These are phyloP conservation scores for Leccinum ambiguum DNA, from an alignment of 1,284 basidiomycete genomes.

Conservation along the genomic window DNA sequence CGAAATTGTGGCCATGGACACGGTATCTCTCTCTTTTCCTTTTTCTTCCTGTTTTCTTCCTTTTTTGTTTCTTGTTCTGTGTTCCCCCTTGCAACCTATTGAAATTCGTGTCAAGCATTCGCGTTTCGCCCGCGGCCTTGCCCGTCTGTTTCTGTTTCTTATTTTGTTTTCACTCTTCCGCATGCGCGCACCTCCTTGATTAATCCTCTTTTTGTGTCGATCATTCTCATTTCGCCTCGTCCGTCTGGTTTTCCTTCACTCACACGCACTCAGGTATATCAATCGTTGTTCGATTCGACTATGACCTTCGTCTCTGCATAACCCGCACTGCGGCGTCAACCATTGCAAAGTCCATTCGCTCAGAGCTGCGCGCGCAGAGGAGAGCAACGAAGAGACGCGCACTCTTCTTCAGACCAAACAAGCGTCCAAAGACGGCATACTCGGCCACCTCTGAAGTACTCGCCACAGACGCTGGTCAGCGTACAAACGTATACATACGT, in stretches of 20 bases:
- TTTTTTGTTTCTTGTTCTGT: neutral
- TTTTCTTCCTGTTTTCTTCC: neutral
- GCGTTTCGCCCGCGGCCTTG: neutral
- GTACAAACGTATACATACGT: constrained; percentile 85
- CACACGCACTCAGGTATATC: too few species aligned
- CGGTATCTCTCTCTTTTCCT: neutral
- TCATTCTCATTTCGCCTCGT: too few species aligned
- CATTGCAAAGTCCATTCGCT: constrained; percentile 78
- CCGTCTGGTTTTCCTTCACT: too few species aligned
- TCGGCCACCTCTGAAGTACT: too few species aligned
- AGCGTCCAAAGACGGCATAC: too few species aligned
- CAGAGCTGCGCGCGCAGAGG: constrained; percentile 22
- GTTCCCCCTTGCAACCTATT: neutral
- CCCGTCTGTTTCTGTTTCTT: too few species aligned
- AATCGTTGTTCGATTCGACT: constrained; percentile 44
- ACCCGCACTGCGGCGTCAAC: constrained; percentile 88
- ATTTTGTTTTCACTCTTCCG: too few species aligned
- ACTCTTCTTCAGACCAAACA: constrained; percentile 20
- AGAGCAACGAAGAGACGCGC: too few species aligned
- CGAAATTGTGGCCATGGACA: too few species aligned
- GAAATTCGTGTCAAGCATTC: neutral
- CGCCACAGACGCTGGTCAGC: constrained; percentile 49
- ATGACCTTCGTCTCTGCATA: constrained; percentile 75
- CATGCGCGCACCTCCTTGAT: too few species aligned
- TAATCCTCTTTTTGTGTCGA: too few species aligned